Evolutionary conservation across 768 basidiomycete genomes (phyloP), one percentile per base, ranked within the genome.

Genomic region (Agrocybe praecox): DNA sequence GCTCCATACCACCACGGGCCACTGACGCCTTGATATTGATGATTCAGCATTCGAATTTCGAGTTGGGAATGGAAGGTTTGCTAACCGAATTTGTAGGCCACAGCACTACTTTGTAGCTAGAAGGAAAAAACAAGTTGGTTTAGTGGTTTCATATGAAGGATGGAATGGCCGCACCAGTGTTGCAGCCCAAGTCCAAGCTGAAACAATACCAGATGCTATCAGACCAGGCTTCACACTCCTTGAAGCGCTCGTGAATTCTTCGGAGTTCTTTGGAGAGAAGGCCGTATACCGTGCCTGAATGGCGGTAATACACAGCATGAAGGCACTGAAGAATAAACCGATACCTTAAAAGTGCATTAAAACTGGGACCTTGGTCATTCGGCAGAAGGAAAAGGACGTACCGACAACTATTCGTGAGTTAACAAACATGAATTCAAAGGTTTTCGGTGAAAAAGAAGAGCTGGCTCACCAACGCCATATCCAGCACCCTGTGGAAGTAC

Each of bases 1-100:
- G 90, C 84, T 6, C 90, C 94, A 62, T 95, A 95, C 89, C 91
- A 93, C 89, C 90, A 94, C 0, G 92, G 91, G 0, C 92, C 93
- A 4, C 84, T 86, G 57, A 95, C 87, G 9, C 90, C 74, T n/a
- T 74, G 52, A 43, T 24, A 46, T 19, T 43, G 23, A 46, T 56
- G 36, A 44, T 14, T 40, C 19, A 21, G 18, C n/a, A 53, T 32
- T 17, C 9, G 22, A 49, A 14, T 9, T 9, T 29, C 26, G 9
- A 14, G 4, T 12, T 11, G 6, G 7, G n/a, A 21, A 33, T 34
- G 43, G 5, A 7, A 2, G 7, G n/a, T 9, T 24, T 44, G 56
- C 68, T 52, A 49, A 69, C 84, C 94, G 63, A 85, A 93, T 65
- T 89, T 88, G 70, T 96, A 97, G 0, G 87, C 92, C 8, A 92